phyloP scores from a whole-genome alignment of 495 filamentous ascomycete species.

The Aspergillus coremiiformis region DNA sequence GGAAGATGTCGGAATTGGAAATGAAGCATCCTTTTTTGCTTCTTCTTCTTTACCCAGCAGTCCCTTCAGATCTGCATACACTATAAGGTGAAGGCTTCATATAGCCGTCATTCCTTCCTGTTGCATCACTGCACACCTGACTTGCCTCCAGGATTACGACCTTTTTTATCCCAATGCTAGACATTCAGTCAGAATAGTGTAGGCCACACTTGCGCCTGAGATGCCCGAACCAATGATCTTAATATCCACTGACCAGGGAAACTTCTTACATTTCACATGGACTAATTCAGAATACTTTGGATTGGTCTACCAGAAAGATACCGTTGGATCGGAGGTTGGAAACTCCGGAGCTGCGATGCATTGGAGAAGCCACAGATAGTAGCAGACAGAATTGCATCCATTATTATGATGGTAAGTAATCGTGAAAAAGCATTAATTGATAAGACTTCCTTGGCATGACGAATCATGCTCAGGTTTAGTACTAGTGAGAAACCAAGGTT shows the following conservation, averaged over 20 bases:
- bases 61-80: conserved; percentile 20
- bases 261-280: conserved; percentile 32
- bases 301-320: conserved; percentile 60
- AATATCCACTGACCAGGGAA: conserved; percentile 43
- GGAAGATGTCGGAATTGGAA: conserved; percentile 5
- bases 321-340: conserved; percentile 50
- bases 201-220: conserved; percentile 53
- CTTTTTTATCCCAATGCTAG: conserved; percentile 7
- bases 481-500: no score
- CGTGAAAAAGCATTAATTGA: no score
- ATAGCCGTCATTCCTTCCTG: conserved; percentile 47
- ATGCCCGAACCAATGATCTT: conserved; percentile 64
- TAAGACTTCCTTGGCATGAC: no score
- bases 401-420: not conserved
- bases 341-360: conserved; percentile 11
- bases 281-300: conserved; percentile 39
- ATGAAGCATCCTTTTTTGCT: conserved; percentile 12
- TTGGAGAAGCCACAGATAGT: no score
- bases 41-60: conserved; percentile 16
- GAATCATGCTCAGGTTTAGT: no score
- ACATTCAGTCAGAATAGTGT: conserved; percentile 39
- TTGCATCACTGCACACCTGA: conserved; percentile 69
- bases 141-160: conserved; percentile 71
- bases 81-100: conserved; percentile 31
- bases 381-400: not conserved